Evolutionary conservation across 1,139 yeast genomes (phyloP), one percentile per base, ranked within the genome.

Genomic region (Lodderomyces oxycetoniae): DNA sequence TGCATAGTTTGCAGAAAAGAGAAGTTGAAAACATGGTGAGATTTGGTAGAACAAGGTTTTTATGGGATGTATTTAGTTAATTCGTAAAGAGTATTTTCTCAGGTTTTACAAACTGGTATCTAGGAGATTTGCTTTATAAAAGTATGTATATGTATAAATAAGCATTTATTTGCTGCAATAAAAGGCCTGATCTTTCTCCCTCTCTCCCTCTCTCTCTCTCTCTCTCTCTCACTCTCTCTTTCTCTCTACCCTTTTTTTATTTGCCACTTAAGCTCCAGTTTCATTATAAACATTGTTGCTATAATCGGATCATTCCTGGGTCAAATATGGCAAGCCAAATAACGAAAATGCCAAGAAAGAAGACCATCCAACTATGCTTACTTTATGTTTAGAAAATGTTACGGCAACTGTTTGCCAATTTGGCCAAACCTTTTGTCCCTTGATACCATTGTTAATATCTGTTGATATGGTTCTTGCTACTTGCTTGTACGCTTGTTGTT

Each of bases 1-100:
- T 88, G 47, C 75, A 75, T 40, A 66, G 67, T 45, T 69, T 85
- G 43, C 79, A 75, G 41, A 70, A 67, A 20, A 59, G 77, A 36
- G 87, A 82, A 50, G 57, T 76, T 37, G 61, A 63, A 28, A 67
- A 74, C 33, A 54, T 76, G 32, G 76, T 75, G 3, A 73, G 77
- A 43, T 59, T 78, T 39, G 63, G 69, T 42, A 64, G 91, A 48
- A 57, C 81, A 17, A 42, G 41, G 31, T 34, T 43, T 9, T 34
- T 45, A 22, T 41, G 34, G 27, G 43, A 40, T 27, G 38, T 45
- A 15, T 45, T 34, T 32, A 40, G 12, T 30, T 26, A 27, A 31
- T n/a, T n/a, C n/a, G n/a, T n/a, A n/a, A n/a, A n/a, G n/a, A n/a
- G n/a, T n/a, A n/a, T n/a, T n/a, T n/a, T n/a, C n/a, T n/a, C n/a